phyloP scores from a whole-genome alignment of 495 filamentous ascomycete genomes.

The Thermothielavioides terrestris region DNA sequence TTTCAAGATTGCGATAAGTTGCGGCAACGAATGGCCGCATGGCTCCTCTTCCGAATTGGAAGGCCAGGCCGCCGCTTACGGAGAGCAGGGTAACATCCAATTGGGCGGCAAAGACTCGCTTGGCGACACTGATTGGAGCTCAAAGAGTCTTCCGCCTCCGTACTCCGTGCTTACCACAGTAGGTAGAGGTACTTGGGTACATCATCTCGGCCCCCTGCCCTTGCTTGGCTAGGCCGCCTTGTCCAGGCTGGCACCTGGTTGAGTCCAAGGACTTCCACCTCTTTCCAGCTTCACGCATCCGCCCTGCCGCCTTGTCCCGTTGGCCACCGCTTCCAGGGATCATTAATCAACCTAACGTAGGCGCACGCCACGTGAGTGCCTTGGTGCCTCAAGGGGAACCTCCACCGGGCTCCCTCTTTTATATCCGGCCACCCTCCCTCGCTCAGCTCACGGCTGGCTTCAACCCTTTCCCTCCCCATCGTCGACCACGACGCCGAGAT shows the following conservation, averaged over 20 bases:
- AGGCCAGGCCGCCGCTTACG: too few relatives aligned
- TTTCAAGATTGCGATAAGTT: too few relatives aligned
- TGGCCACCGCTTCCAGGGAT: conserved; percentile 13
- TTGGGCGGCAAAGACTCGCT: too few relatives aligned
- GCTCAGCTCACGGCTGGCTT: background rate
- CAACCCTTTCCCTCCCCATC: background rate
- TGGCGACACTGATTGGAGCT: too few relatives aligned
- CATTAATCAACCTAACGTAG: too few relatives aligned
- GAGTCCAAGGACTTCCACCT: conserved; percentile 22
- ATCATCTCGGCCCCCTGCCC: too few relatives aligned
- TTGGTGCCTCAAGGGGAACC: conserved; percentile 2
- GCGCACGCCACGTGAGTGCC: conserved; percentile 21
- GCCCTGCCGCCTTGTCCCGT: conserved; percentile 8
- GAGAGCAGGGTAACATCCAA: too few relatives aligned
- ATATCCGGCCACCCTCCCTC: background rate
- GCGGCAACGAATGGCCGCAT: background rate
- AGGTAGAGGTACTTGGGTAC: too few relatives aligned
- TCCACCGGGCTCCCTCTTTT: conserved; percentile 14
- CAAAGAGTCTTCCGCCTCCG: too few relatives aligned
- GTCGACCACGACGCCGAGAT: conserved; percentile 2
- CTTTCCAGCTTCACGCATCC: conserved; percentile 22
- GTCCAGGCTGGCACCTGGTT: conserved; percentile 10
- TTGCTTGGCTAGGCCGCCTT: background rate
- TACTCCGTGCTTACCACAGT: too few relatives aligned
- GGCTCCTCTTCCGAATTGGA: too few relatives aligned